Percentiles rank a stretch among this genome's conserved stretches.
These are phyloP conservation scores for Lophiostoma macrostomum DNA, from an alignment of 495 filamentous ascomycete species.

Conservation along the genomic window DNA sequence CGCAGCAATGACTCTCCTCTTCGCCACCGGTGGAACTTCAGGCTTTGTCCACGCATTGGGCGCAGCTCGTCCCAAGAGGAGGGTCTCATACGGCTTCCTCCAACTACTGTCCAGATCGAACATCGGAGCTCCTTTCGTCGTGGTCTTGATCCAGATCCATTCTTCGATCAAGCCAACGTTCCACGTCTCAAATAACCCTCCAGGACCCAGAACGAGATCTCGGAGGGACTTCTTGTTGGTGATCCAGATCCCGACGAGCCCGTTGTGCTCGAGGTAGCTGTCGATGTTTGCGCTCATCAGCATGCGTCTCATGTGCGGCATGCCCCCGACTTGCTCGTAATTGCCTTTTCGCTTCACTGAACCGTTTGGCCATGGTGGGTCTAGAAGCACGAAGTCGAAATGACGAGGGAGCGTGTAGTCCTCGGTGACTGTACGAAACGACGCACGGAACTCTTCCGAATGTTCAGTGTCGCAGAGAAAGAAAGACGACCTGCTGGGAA, in stretches of 20 bases:
- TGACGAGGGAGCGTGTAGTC: constrained; percentile 35
- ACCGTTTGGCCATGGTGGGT: constrained; percentile 93
- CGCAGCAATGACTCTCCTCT: constrained; percentile 62
- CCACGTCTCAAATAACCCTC: constrained; percentile 58
- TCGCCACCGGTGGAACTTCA: constrained; percentile 30
- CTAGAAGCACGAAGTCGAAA: constrained; percentile 80
- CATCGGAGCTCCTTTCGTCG: constrained; percentile 65
- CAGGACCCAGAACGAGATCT: constrained; percentile 54
- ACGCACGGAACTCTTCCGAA: constrained; percentile 30
- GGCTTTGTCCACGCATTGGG: constrained; percentile 8
- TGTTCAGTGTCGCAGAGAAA: constrained; percentile 41
- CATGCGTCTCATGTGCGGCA: constrained; percentile 42
- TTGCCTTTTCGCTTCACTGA: constrained; percentile 64
- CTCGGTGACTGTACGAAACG: constrained; percentile 32
- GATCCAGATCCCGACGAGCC: constrained; percentile 76
- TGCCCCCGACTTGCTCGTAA: constrained; percentile 56
- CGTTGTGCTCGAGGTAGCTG: constrained; percentile 52
- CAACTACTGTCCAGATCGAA: constrained; percentile 63
- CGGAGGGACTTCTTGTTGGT: constrained; percentile 70
- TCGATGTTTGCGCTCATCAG: constrained; percentile 54
- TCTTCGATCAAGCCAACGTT: constrained; percentile 68
- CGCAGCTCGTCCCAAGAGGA: constrained; percentile 59
- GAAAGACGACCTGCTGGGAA: constrained; percentile 56
- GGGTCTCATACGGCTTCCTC: constrained; percentile 83
- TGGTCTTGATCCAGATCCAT: constrained; percentile 92